Conservation (phyloP, 2,329 filamentous ascomycete genomes). For the Lecanicillium sp. region DNA sequence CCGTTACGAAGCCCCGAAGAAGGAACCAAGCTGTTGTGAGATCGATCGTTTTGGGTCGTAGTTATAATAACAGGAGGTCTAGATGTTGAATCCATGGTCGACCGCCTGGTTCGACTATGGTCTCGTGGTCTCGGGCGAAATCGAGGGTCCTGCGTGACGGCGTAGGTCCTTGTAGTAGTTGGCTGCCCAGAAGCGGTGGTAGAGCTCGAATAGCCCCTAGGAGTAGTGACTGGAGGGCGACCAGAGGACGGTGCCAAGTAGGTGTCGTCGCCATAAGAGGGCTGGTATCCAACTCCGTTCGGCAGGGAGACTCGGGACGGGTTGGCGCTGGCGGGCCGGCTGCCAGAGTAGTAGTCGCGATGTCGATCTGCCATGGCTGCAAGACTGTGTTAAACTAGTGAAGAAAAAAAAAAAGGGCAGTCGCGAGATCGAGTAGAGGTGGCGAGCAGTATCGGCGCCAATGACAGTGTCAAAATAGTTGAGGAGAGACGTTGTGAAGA, state of each 20-base stretch:
- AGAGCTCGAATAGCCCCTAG: constrained; percentile 29
- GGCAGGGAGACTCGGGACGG: constrained; percentile 51
- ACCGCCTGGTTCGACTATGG: constrained; percentile 42
- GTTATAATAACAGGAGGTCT: constrained; percentile 54
- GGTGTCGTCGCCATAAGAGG: constrained; percentile 47
- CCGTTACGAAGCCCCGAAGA: constrained; percentile 27
- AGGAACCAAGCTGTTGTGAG: constrained; percentile 36
- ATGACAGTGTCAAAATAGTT: neutral
- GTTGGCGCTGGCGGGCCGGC: constrained; percentile 39
- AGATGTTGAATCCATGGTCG: constrained; percentile 43
- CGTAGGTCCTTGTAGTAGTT: constrained; percentile 50
- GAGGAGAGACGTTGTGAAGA: neutral
- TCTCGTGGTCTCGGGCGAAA: constrained; percentile 43
- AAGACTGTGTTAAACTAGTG: neutral
- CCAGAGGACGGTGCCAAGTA: constrained; percentile 44
- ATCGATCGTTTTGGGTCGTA: constrained; percentile 40
- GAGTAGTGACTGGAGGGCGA: constrained; percentile 26
- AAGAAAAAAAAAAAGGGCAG: neutral
- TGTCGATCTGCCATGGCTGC: constrained; percentile 43
- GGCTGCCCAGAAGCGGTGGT: constrained; percentile 30
- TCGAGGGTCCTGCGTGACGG: constrained; percentile 47
- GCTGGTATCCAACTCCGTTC: constrained; percentile 42
- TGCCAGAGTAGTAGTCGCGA: constrained; percentile 33
- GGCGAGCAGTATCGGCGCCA: neutral
- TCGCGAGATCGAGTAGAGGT: no score